phyloP scores from a whole-genome alignment of 2,329 filamentous ascomycete genomes.

The Pyrenophora tritici-repentis region DNA sequence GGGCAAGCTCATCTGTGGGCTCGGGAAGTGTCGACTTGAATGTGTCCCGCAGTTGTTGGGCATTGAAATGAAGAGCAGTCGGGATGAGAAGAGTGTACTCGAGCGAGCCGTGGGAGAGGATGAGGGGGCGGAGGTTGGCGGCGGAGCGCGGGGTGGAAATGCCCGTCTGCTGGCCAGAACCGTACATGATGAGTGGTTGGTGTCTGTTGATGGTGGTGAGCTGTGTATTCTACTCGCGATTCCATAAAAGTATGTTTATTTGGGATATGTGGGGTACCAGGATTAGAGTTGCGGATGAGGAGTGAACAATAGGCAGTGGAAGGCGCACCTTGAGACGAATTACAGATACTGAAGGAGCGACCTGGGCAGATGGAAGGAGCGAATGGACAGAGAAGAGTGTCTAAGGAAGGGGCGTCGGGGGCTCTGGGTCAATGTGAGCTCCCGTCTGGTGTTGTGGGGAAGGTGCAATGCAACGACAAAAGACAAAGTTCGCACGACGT shows the following conservation, averaged over 20 bases:
- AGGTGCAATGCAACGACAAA: constrained; percentile 6
- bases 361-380: constrained; percentile 6
- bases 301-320: background rate
- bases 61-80: constrained; percentile 93
- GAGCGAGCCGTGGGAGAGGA: constrained; percentile 89
- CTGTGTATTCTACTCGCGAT: background rate
- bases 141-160: constrained; percentile 95
- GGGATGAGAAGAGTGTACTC: constrained; percentile 96
- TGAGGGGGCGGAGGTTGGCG: constrained; percentile 87
- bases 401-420: constrained; percentile 18
- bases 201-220: constrained; percentile 19
- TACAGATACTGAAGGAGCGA: constrained; percentile 25
- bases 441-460: constrained; percentile 13
- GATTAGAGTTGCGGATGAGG: background rate
- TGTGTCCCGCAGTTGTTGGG: constrained; percentile 88
- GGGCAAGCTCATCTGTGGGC: constrained; percentile 94
- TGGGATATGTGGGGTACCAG: background rate
- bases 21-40: constrained; percentile 84
- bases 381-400: constrained; percentile 17
- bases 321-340: constrained; percentile 23
- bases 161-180: constrained; percentile 89
- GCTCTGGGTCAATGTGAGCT: constrained; percentile 16
- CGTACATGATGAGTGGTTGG: constrained; percentile 66
- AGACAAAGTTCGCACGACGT: no score
- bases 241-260: no score